A percentile compares a stretch with the other conserved stretches of the same genome.
phyloP scores from a whole-genome alignment of 78 protist genomes.

The slime mould (Dictyostelium discoideum) region dicty_2.7 NC_007089.4:1316501-1317000 shows the following conservation, averaged over 20 bases:
- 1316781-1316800: background rate
- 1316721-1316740: background rate
- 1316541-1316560: constrained; percentile 82
- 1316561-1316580: constrained; percentile 80
- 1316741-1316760: background rate
- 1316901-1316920: constrained; percentile 14
- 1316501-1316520: constrained; percentile 70
- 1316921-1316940: constrained; percentile 23
- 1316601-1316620: constrained; percentile 46
- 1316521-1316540: constrained; percentile 79
- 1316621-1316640: background rate
- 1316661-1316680: too few relatives aligned
- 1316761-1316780: background rate
- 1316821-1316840: constrained; percentile 5
- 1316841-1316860: constrained; percentile 52
- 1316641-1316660: background rate
- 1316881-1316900: constrained; percentile 29
- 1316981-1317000: constrained; percentile 62
- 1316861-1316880: constrained; percentile 7
- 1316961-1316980: constrained; percentile 62
- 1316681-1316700: too few relatives aligned
- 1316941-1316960: constrained; percentile 53
- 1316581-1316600: constrained; percentile 74
- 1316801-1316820: background rate
- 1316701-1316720: background rate